Percentiles rank a stretch among this genome's conserved stretches.
phyloP scores from a whole-genome alignment of 2,329 filamentous ascomycete species.

The Capronia americana region DNA sequence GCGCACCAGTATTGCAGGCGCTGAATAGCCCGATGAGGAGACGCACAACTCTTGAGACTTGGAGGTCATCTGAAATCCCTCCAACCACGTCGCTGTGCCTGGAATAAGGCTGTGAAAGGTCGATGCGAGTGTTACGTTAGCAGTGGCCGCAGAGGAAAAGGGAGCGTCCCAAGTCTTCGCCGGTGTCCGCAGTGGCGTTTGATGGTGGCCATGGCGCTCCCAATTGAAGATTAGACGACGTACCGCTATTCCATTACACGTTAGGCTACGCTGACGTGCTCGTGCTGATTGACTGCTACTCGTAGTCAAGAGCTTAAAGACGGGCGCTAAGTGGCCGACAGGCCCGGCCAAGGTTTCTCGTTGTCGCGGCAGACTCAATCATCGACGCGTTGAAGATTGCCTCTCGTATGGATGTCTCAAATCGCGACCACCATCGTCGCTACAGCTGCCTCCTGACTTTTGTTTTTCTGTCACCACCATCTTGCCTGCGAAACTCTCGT shows the following conservation, averaged over 20 bases:
- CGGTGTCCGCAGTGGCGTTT: background rate
- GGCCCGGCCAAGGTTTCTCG: background rate
- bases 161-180: background rate
- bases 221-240: background rate
- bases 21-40: background rate
- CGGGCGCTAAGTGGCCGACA: conserved; percentile 21
- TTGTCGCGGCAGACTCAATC: conserved; percentile 14
- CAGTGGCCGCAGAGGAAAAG: background rate
- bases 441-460: conserved; percentile 10
- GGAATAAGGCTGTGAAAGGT: conserved; percentile 9
- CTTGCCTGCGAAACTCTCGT: background rate
- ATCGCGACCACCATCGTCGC: conserved; percentile 10
- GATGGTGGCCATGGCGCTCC: background rate
- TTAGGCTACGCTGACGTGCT: conserved; percentile 11
- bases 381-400: conserved; percentile 17
- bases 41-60: background rate
- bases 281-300: conserved; percentile 6
- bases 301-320: background rate
- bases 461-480: background rate
- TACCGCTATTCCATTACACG: conserved; percentile 11
- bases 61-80: conserved; percentile 6
- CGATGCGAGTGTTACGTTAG: conserved; percentile 2
- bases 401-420: conserved; percentile 18
- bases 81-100: conserved; percentile 24
- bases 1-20: background rate